Evolutionary conservation across 495 filamentous ascomycete species (phyloP), one percentile per base, ranked within the genome.

Genomic region (Aspergillus kassunensis): DNA sequence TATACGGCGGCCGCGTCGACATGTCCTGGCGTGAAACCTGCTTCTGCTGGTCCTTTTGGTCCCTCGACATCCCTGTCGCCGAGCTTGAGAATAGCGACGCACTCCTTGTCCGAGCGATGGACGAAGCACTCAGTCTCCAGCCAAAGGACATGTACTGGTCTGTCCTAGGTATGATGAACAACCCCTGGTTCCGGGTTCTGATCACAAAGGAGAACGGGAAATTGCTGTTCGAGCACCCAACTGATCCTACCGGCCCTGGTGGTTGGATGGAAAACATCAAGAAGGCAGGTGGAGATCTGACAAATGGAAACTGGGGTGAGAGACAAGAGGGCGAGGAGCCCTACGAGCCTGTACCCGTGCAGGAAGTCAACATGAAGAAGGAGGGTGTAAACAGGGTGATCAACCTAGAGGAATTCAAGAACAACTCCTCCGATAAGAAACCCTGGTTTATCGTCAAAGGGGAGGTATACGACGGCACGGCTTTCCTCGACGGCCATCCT

Each of bases 191-290:
- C 66, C 77, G 92, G 13, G 77, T 97, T 6, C 79, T 83, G 5
- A 89, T 97, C 51, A 82, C 79, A 35, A 84, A 85, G 51, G 88
- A 95, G 55, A 78, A 72, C 0, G 75, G 82, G 29, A 63, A 55
- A 19, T 66, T 97, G 36, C 78, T 81, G 7, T 97, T 97, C 52
- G 91, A 97, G 56, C 92, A 97, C 59, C 92, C 92, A 1, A 95
- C 89, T 1, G 87, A 91, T 58, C 91, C 92, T 11, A 85, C 84
- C 0, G 82, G 83, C 49, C 77, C 87, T 1, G 90, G 90, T 9
- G 92, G 92, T 0, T 97, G 92, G 92, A 97, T 97, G 92, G 90
- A 96, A 64, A 74, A 83, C 24, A 87, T 93, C n/a, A 96, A 96
- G 67, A 90, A 88, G 49, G 82, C 79, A 8, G 91, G 92, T 1